Evolutionary conservation across 177 flowering plant genomes (phyloP), one percentile per base, ranked within the genome.

Genomic region (Vitis hybrid): DNA sequence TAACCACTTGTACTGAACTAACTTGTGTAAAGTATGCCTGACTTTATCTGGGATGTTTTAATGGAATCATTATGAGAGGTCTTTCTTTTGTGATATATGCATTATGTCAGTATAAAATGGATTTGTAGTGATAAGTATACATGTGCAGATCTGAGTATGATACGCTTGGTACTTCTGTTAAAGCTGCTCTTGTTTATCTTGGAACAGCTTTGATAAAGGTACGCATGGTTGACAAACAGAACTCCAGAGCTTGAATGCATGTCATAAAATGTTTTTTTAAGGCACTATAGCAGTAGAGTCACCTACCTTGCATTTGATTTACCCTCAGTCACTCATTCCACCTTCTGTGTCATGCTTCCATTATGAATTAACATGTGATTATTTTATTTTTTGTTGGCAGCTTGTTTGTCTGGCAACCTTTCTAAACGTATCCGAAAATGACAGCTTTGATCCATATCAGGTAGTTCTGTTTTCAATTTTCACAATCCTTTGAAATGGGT

Each of bases 321-420:
- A 14, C 48, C 34, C 11, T 53, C 29, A 9, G n/a, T 15, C 50
- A 34, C 8, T 50, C 4, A 49, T 55, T 55, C 26, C 51, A 55
- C 16, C 70, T 48, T 68, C 9, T 63, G 66, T 26, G 31, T 55
- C 12, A 5, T 68, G 11, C 13, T 18, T 50, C 19, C 22, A 26
- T 31, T 16, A 18, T 50, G 13, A 19, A 64, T 61, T 31, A 9
- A 68, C 52, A 18, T 52, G 48, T 53, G 16, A 22, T 50, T 52
- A 54, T 68, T 50, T 16, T 61, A 54, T 57, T 64, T 51, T 50
- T 5, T 78, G 20, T 71, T 78, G 59, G 75, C 92, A 94, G 99
- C 97, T 95, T 71, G 91, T 95, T 77, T 93, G 97, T 76, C 75
- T 95, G 62, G 99, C 99, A 59, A 95, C 99, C 8, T 95, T 95